Evolutionary conservation across 345 rosid species (phyloP).

Genomic region (Pistacia atlantica): DNA sequence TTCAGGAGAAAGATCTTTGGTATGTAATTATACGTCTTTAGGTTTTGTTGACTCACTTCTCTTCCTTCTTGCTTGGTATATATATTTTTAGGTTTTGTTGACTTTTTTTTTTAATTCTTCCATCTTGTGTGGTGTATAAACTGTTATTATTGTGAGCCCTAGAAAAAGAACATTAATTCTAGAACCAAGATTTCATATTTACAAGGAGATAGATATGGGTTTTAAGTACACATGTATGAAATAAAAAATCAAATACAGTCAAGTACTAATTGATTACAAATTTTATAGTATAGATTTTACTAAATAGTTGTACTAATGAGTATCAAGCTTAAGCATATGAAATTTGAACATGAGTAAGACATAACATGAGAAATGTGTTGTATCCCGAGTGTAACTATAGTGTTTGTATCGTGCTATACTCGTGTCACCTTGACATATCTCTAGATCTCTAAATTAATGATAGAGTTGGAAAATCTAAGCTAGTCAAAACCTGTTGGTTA

Average conservation of each 20-base stretch:
- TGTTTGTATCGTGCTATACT: no score
- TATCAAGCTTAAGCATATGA: background rate
- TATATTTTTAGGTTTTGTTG: background rate
- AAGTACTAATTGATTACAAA: background rate
- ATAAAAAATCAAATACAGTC: background rate
- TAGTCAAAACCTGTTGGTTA: background rate
- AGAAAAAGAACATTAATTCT: background rate
- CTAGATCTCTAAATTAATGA: background rate
- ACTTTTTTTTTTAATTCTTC: background rate
- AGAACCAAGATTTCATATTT: background rate
- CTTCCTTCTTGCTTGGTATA: background rate
- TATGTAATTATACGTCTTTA: conserved; percentile 21
- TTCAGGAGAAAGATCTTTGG: conserved; percentile 70
- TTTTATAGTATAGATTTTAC: background rate
- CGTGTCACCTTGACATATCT: background rate
- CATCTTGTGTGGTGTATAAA: background rate
- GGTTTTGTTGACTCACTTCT: conserved; percentile 3
- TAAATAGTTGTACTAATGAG: background rate
- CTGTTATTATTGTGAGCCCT: background rate
- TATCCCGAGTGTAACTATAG: no score
- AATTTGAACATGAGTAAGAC: no score
- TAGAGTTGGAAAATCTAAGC: background rate
- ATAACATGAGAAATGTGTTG: no score
- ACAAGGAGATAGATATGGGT: background rate
- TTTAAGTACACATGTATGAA: background rate